Base-by-base conservation (phyloP, 768 basidiomycete species). In the Sarcodon sp. region DNA sequence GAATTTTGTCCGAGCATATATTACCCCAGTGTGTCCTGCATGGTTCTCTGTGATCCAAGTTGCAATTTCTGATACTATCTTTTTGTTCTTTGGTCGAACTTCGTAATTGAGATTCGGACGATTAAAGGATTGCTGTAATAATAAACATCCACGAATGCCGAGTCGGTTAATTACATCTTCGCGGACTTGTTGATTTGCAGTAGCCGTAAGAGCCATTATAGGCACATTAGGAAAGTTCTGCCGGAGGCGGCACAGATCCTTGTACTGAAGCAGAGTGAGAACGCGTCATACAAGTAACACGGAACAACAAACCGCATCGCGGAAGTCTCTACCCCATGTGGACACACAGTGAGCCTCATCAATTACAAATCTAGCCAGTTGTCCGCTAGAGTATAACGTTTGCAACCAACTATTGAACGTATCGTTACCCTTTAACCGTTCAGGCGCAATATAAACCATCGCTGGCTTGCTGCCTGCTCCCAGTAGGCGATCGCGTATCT, bases 301-400 rank as follows among this genome's bases (percentile, higher is more conserved):
- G 33, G 12, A 31, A 18, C n/a, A 4, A 61, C 81, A 55, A 64
- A 87, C 86, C 21, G 85, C 77, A n/a, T 77, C 76, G 45, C 94
- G 79, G 58, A 96, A 93, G 59, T 92, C 84, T 57, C 92, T 80
- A 6, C 94, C 96, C 96, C 96, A 98, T 16, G 81, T 80, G 11
- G 80, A 83, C 38, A 98, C 87, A 61, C 90, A 91, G 61, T 99
- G 96, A 2, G 92, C 94, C 61, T 99, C 96, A 59, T 99, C 96
- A 45, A 97, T 75, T 1, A 96, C 92, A 59, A 99, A 94, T 33
- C 94, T 70, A 11, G 89, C 91, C 36, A 99, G 61, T 49, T 74
- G 66, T 4, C 71, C 66, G 21, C 66, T 59, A 6, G 65, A 58
- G 57, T 91, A 72, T 2, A 97, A 66, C n/a, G 66, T 62, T 15